Percentiles rank a stretch among this genome's conserved stretches.
Evolutionary conservation across 257 asterid genomes (phyloP).

Genomic region (Perilla frutescens): DNA sequence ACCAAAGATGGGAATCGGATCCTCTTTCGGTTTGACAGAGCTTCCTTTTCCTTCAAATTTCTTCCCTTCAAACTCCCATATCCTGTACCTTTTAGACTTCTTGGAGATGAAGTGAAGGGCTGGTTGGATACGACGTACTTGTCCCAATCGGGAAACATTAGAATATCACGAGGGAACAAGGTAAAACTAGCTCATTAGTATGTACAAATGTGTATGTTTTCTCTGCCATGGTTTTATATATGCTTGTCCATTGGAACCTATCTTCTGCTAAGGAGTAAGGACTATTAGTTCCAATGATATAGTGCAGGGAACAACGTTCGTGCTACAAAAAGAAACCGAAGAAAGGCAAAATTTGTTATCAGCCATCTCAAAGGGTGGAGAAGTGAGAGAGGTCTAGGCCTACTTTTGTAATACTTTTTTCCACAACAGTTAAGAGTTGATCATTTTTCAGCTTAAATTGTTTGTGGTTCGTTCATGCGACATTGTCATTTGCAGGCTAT

Average conservation of each 20-base stretch:
- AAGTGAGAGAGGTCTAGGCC: constrained; percentile 64
- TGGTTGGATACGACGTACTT: constrained; percentile 95
- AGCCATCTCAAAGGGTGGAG: constrained; percentile 59
- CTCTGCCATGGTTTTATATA: constrained; percentile 4
- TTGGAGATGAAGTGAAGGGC: constrained; percentile 97
- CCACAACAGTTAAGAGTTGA: background rate
- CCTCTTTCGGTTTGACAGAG: constrained; percentile 86
- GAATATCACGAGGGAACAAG: constrained; percentile 95
- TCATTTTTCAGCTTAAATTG: background rate
- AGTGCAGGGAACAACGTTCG: constrained; percentile 99
- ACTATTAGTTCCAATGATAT: constrained; percentile 51
- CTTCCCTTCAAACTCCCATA: constrained; percentile 94
- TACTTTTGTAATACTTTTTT: background rate
- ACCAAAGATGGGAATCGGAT: constrained; percentile 69
- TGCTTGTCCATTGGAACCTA: background rate
- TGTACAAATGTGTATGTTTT: background rate
- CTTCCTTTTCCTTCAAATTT: constrained; percentile 82
- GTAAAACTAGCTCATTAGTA: constrained; percentile 43
- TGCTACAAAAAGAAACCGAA: constrained; percentile 88
- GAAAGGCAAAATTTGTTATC: constrained; percentile 76
- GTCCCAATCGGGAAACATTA: constrained; percentile 83
- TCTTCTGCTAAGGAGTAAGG: constrained; percentile 47
- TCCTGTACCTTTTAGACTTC: constrained; percentile 90
- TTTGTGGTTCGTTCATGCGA: background rate
- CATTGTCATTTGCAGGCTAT: constrained; percentile 60